Percentiles rank a stretch among this genome's conserved stretches.
Evolutionary conservation across 805 yeast genomes (phyloP).

Genomic region (Candida coleopterorum): DNA sequence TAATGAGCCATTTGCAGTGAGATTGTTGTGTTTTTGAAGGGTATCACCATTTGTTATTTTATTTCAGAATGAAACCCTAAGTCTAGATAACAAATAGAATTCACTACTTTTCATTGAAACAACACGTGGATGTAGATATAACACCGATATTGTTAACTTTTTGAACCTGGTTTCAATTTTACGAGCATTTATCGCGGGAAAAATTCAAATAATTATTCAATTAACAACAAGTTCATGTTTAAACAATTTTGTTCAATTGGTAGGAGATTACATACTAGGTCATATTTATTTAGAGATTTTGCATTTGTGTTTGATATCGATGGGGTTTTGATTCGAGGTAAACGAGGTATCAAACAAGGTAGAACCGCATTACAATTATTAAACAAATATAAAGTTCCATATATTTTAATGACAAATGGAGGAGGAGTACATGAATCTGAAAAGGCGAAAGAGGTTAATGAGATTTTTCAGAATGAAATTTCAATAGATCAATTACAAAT

Average conservation of each 20-base stretch:
- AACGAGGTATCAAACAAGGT: constrained; percentile 62
- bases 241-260: neutral
- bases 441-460: constrained; percentile 36
- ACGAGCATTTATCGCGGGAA: too few species aligned
- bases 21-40: too few species aligned
- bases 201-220: neutral
- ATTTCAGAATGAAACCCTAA: too few species aligned
- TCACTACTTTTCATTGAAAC: too few species aligned
- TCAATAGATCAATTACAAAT: constrained; percentile 58
- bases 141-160: too few species aligned
- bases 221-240: neutral
- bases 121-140: too few species aligned
- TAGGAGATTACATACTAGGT: too few species aligned
- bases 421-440: constrained; percentile 71
- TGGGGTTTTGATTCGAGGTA: constrained; percentile 81
- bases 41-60: too few species aligned
- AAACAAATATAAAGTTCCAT: constrained; percentile 58
- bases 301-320: constrained; percentile 58
- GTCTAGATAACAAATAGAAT: too few species aligned
- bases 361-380: constrained; percentile 53
- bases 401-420: constrained; percentile 83
- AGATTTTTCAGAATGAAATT: constrained; percentile 28
- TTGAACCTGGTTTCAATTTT: too few species aligned
- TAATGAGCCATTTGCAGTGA: too few species aligned
- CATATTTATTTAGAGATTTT: too few species aligned